A percentile compares a stretch with the other conserved stretches of the same genome.
Conservation (phyloP, 495 filamentous ascomycete species). For the Daldinia grandis region DNA sequence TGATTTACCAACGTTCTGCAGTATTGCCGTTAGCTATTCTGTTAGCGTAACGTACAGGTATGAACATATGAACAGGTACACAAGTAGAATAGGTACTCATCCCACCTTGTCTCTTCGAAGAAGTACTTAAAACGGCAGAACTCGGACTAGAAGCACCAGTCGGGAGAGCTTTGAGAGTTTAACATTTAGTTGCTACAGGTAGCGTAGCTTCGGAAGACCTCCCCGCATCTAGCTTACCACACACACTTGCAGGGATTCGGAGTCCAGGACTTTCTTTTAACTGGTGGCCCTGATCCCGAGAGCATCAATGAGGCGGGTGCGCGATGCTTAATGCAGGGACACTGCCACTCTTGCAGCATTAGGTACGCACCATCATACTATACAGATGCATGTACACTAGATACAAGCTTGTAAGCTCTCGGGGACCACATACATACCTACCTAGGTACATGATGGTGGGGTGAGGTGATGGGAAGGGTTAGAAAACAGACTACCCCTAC, state of each 20-base stretch:
- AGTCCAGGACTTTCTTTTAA: constrained; percentile 20
- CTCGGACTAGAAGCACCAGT: constrained; percentile 11
- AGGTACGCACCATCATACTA: constrained; percentile 6
- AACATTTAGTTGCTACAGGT: constrained; percentile 15
- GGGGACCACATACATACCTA: no score
- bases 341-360: constrained; percentile 12
- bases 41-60: not conserved
- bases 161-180: constrained; percentile 11
- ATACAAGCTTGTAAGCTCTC: not conserved
- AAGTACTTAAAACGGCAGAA: constrained; percentile 1
- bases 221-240: constrained; percentile 31
- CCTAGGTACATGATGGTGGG: not conserved
- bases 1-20: constrained; percentile 11
- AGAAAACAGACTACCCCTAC: not conserved
- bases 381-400: not conserved
- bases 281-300: constrained; percentile 21
- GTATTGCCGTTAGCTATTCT: constrained; percentile 14
- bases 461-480: not conserved
- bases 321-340: constrained; percentile 36
- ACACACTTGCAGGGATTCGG: constrained; percentile 7
- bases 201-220: constrained; percentile 17
- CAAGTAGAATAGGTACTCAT: constrained; percentile 4
- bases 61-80: no score
- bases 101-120: constrained; percentile 6
- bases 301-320: constrained; percentile 25